Conservation (phyloP, 2,329 filamentous ascomycete species). For the Basipetospora chlamydospora region DNA sequence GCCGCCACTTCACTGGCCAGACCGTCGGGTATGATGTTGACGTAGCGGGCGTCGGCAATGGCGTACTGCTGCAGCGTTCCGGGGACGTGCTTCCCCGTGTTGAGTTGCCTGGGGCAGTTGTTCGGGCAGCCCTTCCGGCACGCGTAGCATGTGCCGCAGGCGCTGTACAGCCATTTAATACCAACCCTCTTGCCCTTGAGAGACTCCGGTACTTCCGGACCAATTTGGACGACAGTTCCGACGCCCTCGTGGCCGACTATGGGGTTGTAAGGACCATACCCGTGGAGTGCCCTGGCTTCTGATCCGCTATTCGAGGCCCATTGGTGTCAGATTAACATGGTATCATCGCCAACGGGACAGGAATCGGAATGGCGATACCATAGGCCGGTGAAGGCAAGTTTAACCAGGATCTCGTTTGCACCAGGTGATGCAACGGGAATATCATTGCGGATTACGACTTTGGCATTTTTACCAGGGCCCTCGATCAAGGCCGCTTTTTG, state of each 20-base stretch:
- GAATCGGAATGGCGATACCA: slow-evolving; percentile 5
- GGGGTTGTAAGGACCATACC: slow-evolving; percentile 14
- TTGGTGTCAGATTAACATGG: background rate
- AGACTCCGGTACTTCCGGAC: slow-evolving; percentile 11
- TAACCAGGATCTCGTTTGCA: slow-evolving; percentile 1
- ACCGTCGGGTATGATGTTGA: slow-evolving; percentile 13
- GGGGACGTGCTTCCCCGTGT: slow-evolving; percentile 22
- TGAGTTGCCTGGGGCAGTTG: slow-evolving; percentile 25
- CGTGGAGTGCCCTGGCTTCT: slow-evolving; percentile 15
- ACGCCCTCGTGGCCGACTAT: slow-evolving; percentile 19
- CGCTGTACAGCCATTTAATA: slow-evolving; percentile 29
- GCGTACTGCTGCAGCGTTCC: slow-evolving; percentile 18
- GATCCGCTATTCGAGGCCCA: slow-evolving; percentile 13
- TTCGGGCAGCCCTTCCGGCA: slow-evolving; percentile 21
- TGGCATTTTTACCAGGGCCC: background rate
- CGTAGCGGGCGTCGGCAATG: slow-evolving; percentile 14
- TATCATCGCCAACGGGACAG: background rate
- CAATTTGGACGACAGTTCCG: slow-evolving; percentile 16
- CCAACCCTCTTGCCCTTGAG: slow-evolving; percentile 23
- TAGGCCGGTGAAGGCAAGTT: slow-evolving; percentile 1
- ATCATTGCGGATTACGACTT: background rate
- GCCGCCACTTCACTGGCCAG: slow-evolving; percentile 12
- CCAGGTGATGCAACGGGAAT: slow-evolving; percentile 1
- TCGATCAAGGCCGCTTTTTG: slow-evolving; percentile 3
- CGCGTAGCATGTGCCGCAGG: slow-evolving; percentile 21